A percentile compares a stretch with the other conserved stretches of the same genome.
These are phyloP conservation scores for Metarhizium brunneum DNA, from an alignment of 2,329 filamentous ascomycete species.

Conservation along the genomic window DNA sequence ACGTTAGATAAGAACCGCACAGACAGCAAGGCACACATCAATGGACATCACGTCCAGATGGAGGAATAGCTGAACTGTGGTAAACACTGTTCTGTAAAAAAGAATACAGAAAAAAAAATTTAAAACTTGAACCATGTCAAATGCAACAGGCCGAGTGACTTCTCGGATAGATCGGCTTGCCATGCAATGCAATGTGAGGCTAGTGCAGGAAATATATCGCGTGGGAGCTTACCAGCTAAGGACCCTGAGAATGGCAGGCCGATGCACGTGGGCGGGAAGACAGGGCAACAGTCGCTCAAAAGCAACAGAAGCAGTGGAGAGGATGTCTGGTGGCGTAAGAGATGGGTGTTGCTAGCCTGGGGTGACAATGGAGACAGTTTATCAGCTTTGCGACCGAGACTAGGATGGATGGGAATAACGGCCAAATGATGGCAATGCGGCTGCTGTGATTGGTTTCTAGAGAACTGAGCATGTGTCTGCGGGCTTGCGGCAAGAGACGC, in stretches of 20 bases:
- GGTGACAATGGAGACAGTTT: too few species aligned
- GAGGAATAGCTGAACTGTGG: too few species aligned
- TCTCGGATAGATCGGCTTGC: slow-evolving; percentile 1
- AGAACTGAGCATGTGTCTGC: too few species aligned
- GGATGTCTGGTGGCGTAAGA: background rate
- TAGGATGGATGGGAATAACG: too few species aligned
- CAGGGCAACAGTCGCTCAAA: too few species aligned
- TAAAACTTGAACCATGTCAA: background rate
- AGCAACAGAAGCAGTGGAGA: background rate
- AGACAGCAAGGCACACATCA: background rate
- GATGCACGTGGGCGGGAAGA: slow-evolving; percentile 1
- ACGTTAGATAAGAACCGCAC: background rate
- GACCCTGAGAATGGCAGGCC: background rate
- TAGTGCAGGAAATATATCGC: background rate
- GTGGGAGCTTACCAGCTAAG: background rate
- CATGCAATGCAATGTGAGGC: background rate
- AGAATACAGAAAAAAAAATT: background rate
- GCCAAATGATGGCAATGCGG: too few species aligned
- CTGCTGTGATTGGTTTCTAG: too few species aligned
- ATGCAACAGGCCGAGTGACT: background rate
- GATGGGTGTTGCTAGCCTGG: background rate
- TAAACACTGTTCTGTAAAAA: background rate
- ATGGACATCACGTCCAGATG: too few species aligned
- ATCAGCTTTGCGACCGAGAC: too few species aligned
- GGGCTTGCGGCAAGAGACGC: too few species aligned